phyloP scores from a whole-genome alignment of 116 monocot genomes.

The Cymodocea nodosa region DNA sequence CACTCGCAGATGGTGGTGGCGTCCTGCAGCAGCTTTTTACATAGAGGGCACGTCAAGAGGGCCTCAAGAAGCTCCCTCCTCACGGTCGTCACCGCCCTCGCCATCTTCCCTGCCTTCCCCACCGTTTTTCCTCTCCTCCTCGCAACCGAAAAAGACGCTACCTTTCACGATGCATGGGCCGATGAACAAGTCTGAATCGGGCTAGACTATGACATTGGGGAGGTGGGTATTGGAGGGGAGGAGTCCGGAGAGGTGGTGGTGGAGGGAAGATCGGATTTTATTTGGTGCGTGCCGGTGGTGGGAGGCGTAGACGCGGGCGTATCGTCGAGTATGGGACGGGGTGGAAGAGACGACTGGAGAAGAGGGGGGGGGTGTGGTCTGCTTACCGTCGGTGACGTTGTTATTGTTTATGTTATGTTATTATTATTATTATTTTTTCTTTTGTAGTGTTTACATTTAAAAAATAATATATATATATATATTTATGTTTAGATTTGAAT shows the following conservation, averaged over 20 bases:
- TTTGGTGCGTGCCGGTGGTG: neutral
- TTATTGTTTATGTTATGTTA: no score
- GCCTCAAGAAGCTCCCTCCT: slow-evolving; percentile 43
- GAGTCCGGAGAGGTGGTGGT: neutral
- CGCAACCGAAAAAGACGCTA: neutral
- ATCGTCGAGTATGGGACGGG: neutral
- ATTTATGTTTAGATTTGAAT: no score
- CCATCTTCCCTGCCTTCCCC: neutral
- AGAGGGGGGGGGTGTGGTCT: neutral
- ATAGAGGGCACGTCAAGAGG: slow-evolving; percentile 81
- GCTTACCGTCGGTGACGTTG: neutral
- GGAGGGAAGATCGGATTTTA: neutral
- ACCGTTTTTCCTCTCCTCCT: neutral
- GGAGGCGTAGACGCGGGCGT: neutral
- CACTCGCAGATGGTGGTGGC: slow-evolving; percentile 98
- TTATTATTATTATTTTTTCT: no score
- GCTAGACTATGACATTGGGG: neutral
- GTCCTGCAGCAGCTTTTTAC: slow-evolving; percentile 67
- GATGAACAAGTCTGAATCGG: neutral
- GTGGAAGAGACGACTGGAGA: neutral
- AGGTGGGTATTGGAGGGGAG: neutral
- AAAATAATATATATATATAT: no score
- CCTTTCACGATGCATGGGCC: slow-evolving; percentile 1
- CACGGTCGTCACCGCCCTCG: slow-evolving; percentile 36
- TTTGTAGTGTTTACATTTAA: no score